Conservation (phyloP, 2,329 filamentous ascomycete genomes). For the Talaromyces sp. region DNA sequence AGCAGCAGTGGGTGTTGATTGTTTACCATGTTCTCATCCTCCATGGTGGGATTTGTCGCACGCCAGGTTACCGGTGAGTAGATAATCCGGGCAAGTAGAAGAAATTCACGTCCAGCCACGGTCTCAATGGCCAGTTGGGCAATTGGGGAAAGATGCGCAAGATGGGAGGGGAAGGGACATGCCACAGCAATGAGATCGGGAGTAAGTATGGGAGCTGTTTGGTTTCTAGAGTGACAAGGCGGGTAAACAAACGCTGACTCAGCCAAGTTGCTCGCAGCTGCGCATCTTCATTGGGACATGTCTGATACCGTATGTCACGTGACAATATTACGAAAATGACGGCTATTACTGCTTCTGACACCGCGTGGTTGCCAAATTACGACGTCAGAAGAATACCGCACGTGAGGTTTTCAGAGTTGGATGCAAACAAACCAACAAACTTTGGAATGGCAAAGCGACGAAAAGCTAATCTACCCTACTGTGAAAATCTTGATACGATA, state of each 20-base stretch:
- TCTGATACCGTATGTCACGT: neutral
- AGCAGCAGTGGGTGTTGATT: neutral
- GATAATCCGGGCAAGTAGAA: conserved; percentile 25
- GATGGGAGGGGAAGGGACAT: conserved; percentile 13
- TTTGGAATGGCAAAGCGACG: neutral
- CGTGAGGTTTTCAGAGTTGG: conserved; percentile 3
- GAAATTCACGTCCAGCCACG: conserved; percentile 29
- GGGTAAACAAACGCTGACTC: conserved; percentile 42
- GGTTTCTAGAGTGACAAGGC: conserved; percentile 37
- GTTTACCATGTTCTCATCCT: conserved; percentile 37
- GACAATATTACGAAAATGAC: neutral
- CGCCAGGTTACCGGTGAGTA: conserved; percentile 29
- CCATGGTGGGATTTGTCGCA: conserved; percentile 31
- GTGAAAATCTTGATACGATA: neutral
- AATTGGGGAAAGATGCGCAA: conserved; percentile 2
- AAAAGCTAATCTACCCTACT: neutral
- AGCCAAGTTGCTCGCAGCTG: conserved; percentile 14
- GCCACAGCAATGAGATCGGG: conserved; percentile 10
- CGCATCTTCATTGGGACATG: conserved; percentile 14
- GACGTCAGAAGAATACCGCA: neutral
- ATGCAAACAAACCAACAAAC: neutral
- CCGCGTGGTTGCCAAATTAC: neutral
- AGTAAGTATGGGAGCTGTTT: conserved; percentile 14
- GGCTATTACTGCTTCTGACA: neutral
- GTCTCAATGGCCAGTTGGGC: conserved; percentile 15